phyloP scores from a whole-genome alignment of 495 filamentous ascomycete genomes.

The Penicillium herquei region DNA sequence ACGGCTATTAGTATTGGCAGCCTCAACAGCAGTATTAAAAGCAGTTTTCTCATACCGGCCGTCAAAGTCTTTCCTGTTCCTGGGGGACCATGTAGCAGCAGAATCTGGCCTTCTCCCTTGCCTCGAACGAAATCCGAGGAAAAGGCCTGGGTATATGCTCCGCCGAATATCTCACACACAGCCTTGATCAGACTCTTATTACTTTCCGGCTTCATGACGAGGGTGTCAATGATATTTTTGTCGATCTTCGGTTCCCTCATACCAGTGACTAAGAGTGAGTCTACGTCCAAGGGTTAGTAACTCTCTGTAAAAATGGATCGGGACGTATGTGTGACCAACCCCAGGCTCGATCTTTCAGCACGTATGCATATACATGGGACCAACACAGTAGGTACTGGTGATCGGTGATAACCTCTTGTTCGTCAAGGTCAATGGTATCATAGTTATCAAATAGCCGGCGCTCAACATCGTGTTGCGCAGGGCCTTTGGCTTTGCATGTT shows the following conservation, averaged over 20 bases:
- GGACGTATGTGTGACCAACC: neutral
- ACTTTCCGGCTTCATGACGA: constrained; percentile 6
- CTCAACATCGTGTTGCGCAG: neutral
- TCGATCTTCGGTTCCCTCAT: constrained; percentile 6
- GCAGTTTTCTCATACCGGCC: neutral
- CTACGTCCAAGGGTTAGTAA: neutral
- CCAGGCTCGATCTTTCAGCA: constrained; percentile 1
- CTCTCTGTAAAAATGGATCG: too few relatives aligned
- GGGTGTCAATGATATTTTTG: constrained; percentile 1
- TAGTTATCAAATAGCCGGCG: neutral
- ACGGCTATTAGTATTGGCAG: too few relatives aligned
- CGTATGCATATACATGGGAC: constrained; percentile 3
- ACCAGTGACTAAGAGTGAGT: neutral
- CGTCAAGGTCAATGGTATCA: neutral
- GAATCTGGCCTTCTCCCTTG: constrained; percentile 18
- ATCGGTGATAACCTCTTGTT: neutral
- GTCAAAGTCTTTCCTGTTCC: constrained; percentile 23
- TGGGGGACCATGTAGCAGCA: constrained; percentile 19
- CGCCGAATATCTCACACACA: constrained; percentile 5
- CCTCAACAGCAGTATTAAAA: too few relatives aligned
- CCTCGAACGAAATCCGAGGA: constrained; percentile 9
- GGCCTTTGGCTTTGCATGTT: constrained; percentile 3
- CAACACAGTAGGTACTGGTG: constrained; percentile 6
- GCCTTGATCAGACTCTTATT: constrained; percentile 7
- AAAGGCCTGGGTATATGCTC: constrained; percentile 2